phyloP scores from a whole-genome alignment of 441 rosid genomes.

The Viola pubescens region DNA sequence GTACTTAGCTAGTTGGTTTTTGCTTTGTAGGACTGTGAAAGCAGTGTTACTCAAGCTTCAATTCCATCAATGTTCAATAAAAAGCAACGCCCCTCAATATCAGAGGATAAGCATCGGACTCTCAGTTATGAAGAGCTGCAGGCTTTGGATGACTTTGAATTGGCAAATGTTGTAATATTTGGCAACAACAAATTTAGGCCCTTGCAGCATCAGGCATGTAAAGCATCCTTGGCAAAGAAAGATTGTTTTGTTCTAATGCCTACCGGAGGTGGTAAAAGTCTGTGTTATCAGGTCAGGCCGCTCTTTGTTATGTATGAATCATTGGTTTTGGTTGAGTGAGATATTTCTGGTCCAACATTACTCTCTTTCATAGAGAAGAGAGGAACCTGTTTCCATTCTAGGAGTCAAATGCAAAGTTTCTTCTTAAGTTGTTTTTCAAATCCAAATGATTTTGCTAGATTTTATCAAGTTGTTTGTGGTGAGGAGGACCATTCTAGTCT shows the following conservation, averaged over 20 bases:
- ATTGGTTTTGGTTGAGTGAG: too few species aligned
- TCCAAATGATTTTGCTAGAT: not conserved
- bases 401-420: too few species aligned
- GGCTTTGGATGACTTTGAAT: conserved; percentile 72
- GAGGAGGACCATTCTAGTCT: not conserved
- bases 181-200: conserved; percentile 68
- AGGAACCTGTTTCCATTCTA: too few species aligned
- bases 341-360: too few species aligned
- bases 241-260: conserved; percentile 92
- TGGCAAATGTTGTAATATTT: conserved; percentile 83
- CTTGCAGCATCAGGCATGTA: conserved; percentile 84
- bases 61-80: conserved; percentile 29
- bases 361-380: too few species aligned
- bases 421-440: too few species aligned
- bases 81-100: conserved; percentile 17
- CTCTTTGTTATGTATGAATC: conserved; percentile 11
- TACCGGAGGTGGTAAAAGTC: conserved; percentile 93
- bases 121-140: conserved; percentile 62
- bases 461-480: not conserved
- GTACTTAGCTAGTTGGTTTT: not conserved
- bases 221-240: conserved; percentile 52
- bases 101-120: conserved; percentile 28
- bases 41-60: conserved; percentile 34
- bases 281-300: conserved; percentile 76
- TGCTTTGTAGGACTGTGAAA: conserved; percentile 43